A percentile compares a stretch with the other conserved stretches of the same genome.
Evolutionary conservation across 2,329 filamentous ascomycete species (phyloP).

Genomic region (Aspergillus sp.): DNA sequence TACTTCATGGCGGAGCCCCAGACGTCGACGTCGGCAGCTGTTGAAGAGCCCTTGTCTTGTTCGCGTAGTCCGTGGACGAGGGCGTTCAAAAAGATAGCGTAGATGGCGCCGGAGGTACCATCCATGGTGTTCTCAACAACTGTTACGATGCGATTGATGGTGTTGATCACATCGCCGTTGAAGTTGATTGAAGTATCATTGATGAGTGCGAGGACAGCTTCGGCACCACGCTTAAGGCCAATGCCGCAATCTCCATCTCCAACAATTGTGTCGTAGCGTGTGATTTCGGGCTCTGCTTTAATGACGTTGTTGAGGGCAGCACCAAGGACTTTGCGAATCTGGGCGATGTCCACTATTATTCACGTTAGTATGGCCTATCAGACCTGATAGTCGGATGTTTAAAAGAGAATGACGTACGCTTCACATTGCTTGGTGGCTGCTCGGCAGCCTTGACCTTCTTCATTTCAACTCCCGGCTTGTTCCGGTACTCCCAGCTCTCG

Average conservation of each 20-base stretch:
- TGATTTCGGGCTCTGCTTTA: constrained; percentile 64
- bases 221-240: constrained; percentile 81
- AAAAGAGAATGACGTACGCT: constrained; percentile 38
- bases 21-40: constrained; percentile 49
- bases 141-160: constrained; percentile 60
- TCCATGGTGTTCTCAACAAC: constrained; percentile 71
- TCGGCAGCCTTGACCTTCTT: constrained; percentile 43
- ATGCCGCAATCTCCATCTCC: constrained; percentile 90
- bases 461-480: constrained; percentile 44
- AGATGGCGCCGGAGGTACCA: constrained; percentile 73
- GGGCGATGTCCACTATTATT: constrained; percentile 47
- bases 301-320: constrained; percentile 61
- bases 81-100: constrained; percentile 87
- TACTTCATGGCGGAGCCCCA: constrained; percentile 70
- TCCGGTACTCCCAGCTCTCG: constrained; percentile 56
- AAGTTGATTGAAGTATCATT: constrained; percentile 40
- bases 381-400: neutral
- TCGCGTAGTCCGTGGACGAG: constrained; percentile 67
- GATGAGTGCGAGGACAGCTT: constrained; percentile 55
- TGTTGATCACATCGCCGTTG: constrained; percentile 59
- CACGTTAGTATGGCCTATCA: constrained; percentile 13
- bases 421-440: constrained; percentile 54
- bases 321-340: constrained; percentile 55
- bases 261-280: constrained; percentile 73
- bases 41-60: constrained; percentile 49